Evolutionary conservation across 1,284 basidiomycete genomes (phyloP).

Genomic region (Mycosarcoma mackinlayi): DNA sequence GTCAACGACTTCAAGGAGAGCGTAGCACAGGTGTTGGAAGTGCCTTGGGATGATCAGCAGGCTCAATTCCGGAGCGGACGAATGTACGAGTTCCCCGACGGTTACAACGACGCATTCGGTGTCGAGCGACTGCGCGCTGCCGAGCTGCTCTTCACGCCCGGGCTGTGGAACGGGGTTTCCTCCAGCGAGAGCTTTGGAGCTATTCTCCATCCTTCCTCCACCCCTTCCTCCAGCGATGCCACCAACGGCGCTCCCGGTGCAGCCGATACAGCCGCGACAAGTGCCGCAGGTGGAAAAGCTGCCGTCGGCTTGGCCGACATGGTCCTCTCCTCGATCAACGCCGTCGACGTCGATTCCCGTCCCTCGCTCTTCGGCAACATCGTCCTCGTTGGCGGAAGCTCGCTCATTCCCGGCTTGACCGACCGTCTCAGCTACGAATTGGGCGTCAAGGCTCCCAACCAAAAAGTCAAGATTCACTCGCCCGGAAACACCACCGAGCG

Average conservation of each 20-base stretch:
- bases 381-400: constrained; percentile 91
- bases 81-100: constrained; percentile 93
- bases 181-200: constrained; percentile 31
- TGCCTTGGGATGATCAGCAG: constrained; percentile 86
- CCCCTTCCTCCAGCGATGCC: constrained; percentile 7
- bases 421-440: constrained; percentile 88
- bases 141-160: constrained; percentile 89
- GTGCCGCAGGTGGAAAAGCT: constrained; percentile 15
- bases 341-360: constrained; percentile 90
- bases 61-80: constrained; percentile 55
- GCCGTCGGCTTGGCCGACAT: constrained; percentile 69
- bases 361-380: constrained; percentile 90
- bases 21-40: constrained; percentile 83
- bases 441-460: constrained; percentile 78
- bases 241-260: neutral
- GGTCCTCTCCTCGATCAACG: constrained; percentile 81
- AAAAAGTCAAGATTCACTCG: constrained; percentile 66
- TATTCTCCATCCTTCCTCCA: constrained; percentile 22
- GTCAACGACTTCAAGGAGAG: constrained; percentile 95
- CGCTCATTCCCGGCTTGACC: constrained; percentile 83
- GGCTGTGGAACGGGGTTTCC: constrained; percentile 72
- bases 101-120: constrained; percentile 87
- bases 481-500: constrained; percentile 66
- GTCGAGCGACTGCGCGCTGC: constrained; percentile 84
- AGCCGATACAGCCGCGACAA: neutral